These are phyloP conservation scores for Vaccinium macrocarpon DNA, from an alignment of 148 eudicot genomes.

Conservation along the genomic window DNA sequence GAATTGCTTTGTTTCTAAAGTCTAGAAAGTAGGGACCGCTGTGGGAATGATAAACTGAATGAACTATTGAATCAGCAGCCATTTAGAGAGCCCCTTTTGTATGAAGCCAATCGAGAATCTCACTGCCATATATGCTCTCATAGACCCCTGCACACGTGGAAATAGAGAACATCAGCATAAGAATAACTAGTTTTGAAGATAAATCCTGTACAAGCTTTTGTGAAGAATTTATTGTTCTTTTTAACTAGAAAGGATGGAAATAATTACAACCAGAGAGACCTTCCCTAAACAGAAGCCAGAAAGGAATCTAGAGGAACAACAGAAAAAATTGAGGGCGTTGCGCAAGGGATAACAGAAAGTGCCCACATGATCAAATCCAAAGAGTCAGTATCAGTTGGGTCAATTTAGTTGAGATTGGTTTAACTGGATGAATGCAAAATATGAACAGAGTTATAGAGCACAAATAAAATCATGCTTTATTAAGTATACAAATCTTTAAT, in stretches of 20 bases:
- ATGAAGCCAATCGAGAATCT: constrained; percentile 9
- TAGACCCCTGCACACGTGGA: constrained; percentile 16
- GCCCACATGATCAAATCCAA: not conserved
- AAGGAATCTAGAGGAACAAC: not conserved
- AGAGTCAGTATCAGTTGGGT: not conserved
- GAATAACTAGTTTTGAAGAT: not conserved
- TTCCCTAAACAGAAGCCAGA: not conserved
- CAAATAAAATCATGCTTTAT: not conserved
- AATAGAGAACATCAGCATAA: not conserved
- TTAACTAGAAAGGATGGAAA: not conserved
- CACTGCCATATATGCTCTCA: not conserved
- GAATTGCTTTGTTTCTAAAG: not conserved
- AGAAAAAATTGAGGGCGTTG: not conserved
- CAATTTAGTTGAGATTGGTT: not conserved
- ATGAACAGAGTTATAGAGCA: not conserved
- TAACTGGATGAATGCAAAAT: not conserved
- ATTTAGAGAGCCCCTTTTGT: not conserved
- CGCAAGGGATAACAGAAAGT: not conserved
- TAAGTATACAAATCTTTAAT: not conserved
- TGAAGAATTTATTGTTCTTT: not conserved
- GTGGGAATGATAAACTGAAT: not conserved
- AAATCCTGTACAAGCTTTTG: not conserved
- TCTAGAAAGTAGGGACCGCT: not conserved
- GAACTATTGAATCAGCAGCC: constrained; percentile 6
- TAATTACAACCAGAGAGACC: not conserved